These are phyloP conservation scores for Adiantum capillusveneris DNA, from an alignment of 75 land plant genomes.

Conservation along the genomic window DNA sequence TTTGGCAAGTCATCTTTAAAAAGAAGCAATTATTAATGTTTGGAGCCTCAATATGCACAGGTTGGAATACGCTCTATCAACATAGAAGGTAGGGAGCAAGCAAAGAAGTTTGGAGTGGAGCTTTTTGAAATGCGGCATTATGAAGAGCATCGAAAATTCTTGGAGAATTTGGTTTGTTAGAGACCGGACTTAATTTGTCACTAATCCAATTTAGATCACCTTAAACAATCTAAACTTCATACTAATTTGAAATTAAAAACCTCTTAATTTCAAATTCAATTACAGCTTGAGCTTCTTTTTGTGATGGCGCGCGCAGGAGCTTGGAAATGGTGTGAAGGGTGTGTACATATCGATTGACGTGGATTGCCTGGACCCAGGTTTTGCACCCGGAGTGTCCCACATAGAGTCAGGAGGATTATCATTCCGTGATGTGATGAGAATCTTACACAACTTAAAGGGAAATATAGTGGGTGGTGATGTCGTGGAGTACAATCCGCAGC, in stretches of 20 bases:
- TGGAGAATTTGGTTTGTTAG: conserved; percentile 78
- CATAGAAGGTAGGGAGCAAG: conserved; percentile 88
- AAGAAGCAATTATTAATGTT: too few species aligned
- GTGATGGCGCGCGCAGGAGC: conserved; percentile 56
- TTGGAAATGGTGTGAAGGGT: conserved; percentile 88
- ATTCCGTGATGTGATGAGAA: conserved; percentile 92
- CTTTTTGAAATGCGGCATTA: conserved; percentile 92
- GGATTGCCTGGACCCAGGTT: conserved; percentile 96
- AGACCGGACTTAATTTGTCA: too few species aligned
- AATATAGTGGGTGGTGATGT: conserved; percentile 92
- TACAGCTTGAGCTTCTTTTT: too few species aligned
- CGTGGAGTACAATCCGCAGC: conserved; percentile 95
- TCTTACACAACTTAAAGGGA: conserved; percentile 72
- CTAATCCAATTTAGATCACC: too few species aligned
- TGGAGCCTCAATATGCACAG: conserved; percentile 19
- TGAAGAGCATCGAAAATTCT: conserved; percentile 53
- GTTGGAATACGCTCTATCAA: conserved; percentile 91
- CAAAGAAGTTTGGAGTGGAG: conserved; percentile 89
- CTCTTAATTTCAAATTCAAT: too few species aligned
- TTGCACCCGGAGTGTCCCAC: conserved; percentile 98
- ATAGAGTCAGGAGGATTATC: conserved; percentile 95
- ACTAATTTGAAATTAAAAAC: too few species aligned
- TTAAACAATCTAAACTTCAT: too few species aligned
- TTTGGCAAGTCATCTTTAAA: too few species aligned
- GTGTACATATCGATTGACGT: conserved; percentile 88